These are phyloP conservation scores for Pseudonitzschia pungens DNA, from an alignment of 108 stramenopile species.

Conservation along the genomic window DNA sequence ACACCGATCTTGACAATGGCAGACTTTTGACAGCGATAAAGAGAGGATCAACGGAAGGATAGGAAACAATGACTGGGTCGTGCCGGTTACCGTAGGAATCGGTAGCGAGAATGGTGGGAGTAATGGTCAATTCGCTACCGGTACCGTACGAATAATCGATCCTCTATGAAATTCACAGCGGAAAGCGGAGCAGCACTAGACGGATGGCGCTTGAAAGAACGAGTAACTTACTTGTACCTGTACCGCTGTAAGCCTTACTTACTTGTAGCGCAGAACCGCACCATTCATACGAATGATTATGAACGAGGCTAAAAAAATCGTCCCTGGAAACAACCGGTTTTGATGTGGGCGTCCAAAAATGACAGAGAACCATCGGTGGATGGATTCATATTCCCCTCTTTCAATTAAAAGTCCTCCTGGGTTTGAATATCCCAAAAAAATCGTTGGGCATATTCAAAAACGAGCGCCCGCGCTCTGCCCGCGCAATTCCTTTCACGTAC, in stretches of 20 bases:
- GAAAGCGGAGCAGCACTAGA: too few species aligned
- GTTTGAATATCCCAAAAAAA: not conserved
- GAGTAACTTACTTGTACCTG: too few species aligned
- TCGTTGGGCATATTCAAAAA: not conserved
- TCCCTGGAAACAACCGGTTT: not conserved
- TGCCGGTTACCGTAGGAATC: too few species aligned
- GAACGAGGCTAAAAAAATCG: not conserved
- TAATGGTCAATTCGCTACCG: too few species aligned
- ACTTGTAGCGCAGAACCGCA: not conserved
- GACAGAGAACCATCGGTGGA: not conserved
- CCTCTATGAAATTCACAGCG: too few species aligned
- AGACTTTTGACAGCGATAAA: not conserved
- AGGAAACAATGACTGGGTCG: too few species aligned
- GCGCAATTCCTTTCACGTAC: not conserved
- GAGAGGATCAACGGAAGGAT: not conserved
- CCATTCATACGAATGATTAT: too few species aligned
- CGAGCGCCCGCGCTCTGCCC: not conserved
- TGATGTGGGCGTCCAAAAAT: constrained; percentile 1
- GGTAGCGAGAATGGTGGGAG: too few species aligned
- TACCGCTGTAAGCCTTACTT: not conserved
- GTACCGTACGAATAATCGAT: too few species aligned
- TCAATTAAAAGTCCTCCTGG: not conserved
- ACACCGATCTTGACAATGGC: not conserved
- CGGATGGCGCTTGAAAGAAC: too few species aligned
- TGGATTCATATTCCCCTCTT: not conserved